These are phyloP conservation scores for Solidago caesia DNA, from an alignment of 129 eudicot species.

Conservation along the genomic window DNA sequence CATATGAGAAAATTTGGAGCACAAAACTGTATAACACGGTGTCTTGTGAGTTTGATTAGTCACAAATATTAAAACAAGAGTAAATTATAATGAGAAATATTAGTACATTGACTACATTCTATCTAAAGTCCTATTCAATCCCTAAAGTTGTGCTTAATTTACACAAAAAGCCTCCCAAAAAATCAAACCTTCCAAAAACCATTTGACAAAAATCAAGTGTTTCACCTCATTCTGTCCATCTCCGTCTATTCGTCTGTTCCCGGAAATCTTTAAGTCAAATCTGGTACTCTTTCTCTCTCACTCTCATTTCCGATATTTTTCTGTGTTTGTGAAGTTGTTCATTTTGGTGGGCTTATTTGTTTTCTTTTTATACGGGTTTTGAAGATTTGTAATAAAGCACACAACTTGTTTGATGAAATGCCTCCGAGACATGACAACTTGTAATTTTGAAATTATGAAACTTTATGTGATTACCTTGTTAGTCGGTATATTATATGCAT, in stretches of 20 bases:
- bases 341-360: slow-evolving; percentile 2
- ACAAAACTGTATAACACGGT: too few species aligned
- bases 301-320: background rate
- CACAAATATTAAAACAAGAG: too few species aligned
- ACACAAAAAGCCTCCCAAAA: background rate
- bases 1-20: too few species aligned
- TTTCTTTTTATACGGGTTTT: background rate
- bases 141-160: too few species aligned
- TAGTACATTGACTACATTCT: too few species aligned
- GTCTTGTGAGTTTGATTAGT: too few species aligned
- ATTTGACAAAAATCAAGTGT: slow-evolving; percentile 10
- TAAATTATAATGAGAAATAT: too few species aligned
- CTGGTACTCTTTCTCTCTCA: background rate
- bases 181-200: background rate
- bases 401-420: slow-evolving; percentile 34
- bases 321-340: background rate
- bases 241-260: background rate
- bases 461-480: background rate
- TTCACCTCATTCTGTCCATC: background rate
- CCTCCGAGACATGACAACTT: background rate
- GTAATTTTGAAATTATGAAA: slow-evolving; percentile 7
- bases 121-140: background rate
- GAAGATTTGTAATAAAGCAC: slow-evolving; percentile 15
- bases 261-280: background rate
- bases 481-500: background rate